Percentiles rank a stretch among this genome's conserved stretches.
These are phyloP conservation scores for Nannochloropsis salina DNA, from an alignment of 108 stramenopile species.

Conservation along the genomic window DNA sequence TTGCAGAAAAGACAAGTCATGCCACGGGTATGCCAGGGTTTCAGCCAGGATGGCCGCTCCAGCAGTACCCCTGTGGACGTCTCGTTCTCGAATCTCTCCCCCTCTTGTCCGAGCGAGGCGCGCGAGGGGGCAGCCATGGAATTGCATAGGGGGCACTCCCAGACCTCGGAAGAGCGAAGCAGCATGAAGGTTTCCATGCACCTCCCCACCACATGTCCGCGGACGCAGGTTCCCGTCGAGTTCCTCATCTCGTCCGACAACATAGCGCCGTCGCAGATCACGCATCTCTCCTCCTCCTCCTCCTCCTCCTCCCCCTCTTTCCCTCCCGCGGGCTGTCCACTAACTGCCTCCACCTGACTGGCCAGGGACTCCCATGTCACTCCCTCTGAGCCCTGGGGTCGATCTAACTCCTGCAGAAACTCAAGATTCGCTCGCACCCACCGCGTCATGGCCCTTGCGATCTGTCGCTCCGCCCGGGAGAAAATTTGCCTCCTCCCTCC, in stretches of 20 bases:
- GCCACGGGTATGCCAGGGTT: not conserved
- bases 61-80: not conserved
- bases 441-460: not conserved
- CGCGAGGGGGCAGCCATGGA: not conserved
- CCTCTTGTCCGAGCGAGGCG: not conserved
- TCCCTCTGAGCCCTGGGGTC: not conserved
- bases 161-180: not conserved
- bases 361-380: not conserved
- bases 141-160: conserved; percentile 13
- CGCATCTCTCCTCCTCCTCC: not conserved
- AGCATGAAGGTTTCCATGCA: not conserved
- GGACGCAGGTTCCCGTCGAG: not conserved
- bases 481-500: not conserved
- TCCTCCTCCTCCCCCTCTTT: not conserved
- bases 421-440: not conserved
- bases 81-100: not conserved
- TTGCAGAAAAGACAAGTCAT: not conserved
- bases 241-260: not conserved
- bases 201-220: not conserved
- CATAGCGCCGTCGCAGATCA: not conserved
- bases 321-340: not conserved
- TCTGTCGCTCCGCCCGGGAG: not conserved
- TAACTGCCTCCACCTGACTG: not conserved
- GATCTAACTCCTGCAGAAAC: not conserved
- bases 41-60: not conserved